These are phyloP conservation scores for Aspergillus sp. DNA, from an alignment of 2,329 filamentous ascomycete genomes.

Conservation along the genomic window DNA sequence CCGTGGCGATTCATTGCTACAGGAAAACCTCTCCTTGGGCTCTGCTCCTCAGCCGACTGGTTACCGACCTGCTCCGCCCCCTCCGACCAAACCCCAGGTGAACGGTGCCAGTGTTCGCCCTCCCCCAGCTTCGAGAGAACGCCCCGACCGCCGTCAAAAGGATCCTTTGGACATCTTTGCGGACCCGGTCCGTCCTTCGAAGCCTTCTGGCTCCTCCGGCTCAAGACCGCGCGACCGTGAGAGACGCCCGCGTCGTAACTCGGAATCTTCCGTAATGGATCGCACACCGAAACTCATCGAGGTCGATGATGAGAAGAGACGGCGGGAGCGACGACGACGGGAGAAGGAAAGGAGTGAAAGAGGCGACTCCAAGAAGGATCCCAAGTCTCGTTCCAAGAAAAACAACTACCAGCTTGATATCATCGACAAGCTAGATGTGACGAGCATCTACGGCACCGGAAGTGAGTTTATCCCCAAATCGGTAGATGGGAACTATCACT, in stretches of 20 bases:
- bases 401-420: constrained; percentile 65
- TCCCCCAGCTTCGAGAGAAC: constrained; percentile 22
- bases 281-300: constrained; percentile 48
- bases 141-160: constrained; percentile 25
- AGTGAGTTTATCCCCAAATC: constrained; percentile 55
- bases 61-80: constrained; percentile 26
- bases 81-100: constrained; percentile 12
- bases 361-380: constrained; percentile 20
- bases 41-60: constrained; percentile 35
- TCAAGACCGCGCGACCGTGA: constrained; percentile 32
- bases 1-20: constrained; percentile 3
- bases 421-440: constrained; percentile 95
- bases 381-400: constrained; percentile 40
- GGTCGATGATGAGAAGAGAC: constrained; percentile 51
- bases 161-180: constrained; percentile 51
- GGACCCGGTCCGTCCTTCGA: constrained; percentile 34
- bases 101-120: constrained; percentile 28
- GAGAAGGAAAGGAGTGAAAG: constrained; percentile 49
- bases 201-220: constrained; percentile 23
- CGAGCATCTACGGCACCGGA: constrained; percentile 90
- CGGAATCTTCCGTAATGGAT: constrained; percentile 62
- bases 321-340: constrained; percentile 49
- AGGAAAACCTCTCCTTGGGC: constrained; percentile 43
- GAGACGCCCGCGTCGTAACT: constrained; percentile 57
- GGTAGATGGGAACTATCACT: constrained; percentile 1